Base-by-base conservation (phyloP, 352 stramenopile genomes). In the Elongisporangium prolatum region DNA sequence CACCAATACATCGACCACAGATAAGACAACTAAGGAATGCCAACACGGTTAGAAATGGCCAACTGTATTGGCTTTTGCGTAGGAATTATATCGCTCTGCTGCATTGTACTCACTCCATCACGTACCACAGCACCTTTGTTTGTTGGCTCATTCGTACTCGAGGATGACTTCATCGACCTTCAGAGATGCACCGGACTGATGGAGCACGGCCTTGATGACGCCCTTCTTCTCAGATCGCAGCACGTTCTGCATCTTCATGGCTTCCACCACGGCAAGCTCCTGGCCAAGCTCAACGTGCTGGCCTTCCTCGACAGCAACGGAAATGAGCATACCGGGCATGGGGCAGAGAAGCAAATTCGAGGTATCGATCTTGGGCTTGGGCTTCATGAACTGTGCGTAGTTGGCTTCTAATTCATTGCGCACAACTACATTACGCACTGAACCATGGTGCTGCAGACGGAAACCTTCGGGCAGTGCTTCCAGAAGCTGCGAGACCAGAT, bases 181-280 rank as follows among this genome's bases (percentile, higher is more conserved):
- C 38, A 99, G 79, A 10, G 89, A 93, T 34, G 88, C 78, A 22
- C 96, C 97, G n/a, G 87, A 78, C 48, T 77, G 59, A 52, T 80
- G 80, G 37, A 77, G 70, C 58, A 98, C 77, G 44, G 79, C 88
- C 51, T 84, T 88, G 63, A 99, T 85, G 18, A 87, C 61, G 38
- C 88, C 92, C n/a, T 72, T 81, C 68, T 93, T 93, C 68, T 96
- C 80, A 14, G 95, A 91, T 20, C 89, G 88, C 38, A 99, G 79
- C 34, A 98, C 86, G 69, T 99, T 99, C 77, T 98, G 95, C 96
- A 99, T 99, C 74, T 99, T 99, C 97, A 99, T 99, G 16, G 97
- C 97, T 69, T 99, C 96, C 20, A 99, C 89, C 22, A 99, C 86
- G 50, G 91, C 95, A 9, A 99, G 72, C 51, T 97, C 88, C 70